These are phyloP conservation scores for Botrytis byssoidea DNA, from an alignment of 2,329 filamentous ascomycete species.

Conservation along the genomic window DNA sequence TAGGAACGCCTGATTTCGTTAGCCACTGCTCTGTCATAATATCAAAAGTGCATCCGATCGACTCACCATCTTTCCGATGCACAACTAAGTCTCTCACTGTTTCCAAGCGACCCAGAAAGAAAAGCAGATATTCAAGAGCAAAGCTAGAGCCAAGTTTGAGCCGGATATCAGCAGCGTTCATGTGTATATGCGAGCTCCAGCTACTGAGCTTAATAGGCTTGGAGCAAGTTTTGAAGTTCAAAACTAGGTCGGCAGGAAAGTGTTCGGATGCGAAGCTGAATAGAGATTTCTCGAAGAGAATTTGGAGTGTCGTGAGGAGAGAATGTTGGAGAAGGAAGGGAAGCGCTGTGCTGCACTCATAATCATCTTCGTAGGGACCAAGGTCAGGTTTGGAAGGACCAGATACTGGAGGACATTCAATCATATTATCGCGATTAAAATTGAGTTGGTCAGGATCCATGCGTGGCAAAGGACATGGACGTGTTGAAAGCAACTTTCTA, in stretches of 20 bases:
- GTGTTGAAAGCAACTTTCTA: not conserved
- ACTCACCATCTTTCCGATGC: not conserved
- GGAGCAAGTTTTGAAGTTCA: not conserved
- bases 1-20: not conserved
- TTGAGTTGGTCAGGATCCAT: not conserved
- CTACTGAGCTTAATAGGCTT: not conserved
- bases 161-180: not conserved
- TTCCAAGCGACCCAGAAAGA: not conserved
- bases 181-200: not conserved
- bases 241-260: not conserved
- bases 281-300: not conserved
- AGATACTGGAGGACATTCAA: not conserved
- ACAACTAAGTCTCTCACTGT: not conserved
- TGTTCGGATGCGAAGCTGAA: not conserved
- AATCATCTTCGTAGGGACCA: not conserved
- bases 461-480: not conserved
- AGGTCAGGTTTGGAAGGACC: not conserved
- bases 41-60: not conserved
- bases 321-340: not conserved
- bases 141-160: not conserved
- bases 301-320: not conserved
- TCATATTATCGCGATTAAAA: too few relatives aligned
- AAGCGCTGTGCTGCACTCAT: not conserved
- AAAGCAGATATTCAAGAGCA: not conserved
- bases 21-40: not conserved